Evolutionary conservation across 73 alveolate genomes (phyloP).

Genomic region (Paramecium primaurelia): DNA sequence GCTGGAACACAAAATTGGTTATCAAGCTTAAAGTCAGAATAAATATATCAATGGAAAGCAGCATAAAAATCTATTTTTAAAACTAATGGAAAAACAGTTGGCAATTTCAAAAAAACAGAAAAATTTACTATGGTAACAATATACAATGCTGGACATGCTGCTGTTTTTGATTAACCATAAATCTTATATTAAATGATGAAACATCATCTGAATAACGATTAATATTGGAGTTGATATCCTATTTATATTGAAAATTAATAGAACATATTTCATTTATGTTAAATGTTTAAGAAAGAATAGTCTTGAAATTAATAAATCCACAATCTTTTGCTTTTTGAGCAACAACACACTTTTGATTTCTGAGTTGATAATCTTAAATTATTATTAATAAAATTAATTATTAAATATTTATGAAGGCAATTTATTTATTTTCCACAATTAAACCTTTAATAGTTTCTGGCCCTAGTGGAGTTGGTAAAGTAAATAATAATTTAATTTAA

Average conservation of each 20-base stretch:
- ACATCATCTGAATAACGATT: not conserved
- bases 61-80: not conserved
- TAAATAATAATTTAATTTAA: not conserved
- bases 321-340: too few species aligned
- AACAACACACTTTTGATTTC: too few species aligned
- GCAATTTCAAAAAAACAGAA: not conserved
- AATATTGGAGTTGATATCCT: not conserved
- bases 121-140: not conserved
- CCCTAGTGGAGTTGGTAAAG: slow-evolving; percentile 85
- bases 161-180: not conserved
- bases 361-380: too few species aligned
- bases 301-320: too few species aligned
- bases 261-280: not conserved
- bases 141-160: slow-evolving; percentile 29
- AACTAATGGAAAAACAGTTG: not conserved
- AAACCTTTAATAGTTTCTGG: slow-evolving; percentile 69
- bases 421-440: not conserved
- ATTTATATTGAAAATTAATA: too few species aligned
- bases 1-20: not conserved
- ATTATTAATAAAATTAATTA: not conserved
- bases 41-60: not conserved
- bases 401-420: not conserved
- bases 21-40: not conserved
- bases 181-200: not conserved
- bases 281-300: too few species aligned